Base-by-base conservation (phyloP, 2,329 filamentous ascomycete species). In the Xylaria sp. region DNA sequence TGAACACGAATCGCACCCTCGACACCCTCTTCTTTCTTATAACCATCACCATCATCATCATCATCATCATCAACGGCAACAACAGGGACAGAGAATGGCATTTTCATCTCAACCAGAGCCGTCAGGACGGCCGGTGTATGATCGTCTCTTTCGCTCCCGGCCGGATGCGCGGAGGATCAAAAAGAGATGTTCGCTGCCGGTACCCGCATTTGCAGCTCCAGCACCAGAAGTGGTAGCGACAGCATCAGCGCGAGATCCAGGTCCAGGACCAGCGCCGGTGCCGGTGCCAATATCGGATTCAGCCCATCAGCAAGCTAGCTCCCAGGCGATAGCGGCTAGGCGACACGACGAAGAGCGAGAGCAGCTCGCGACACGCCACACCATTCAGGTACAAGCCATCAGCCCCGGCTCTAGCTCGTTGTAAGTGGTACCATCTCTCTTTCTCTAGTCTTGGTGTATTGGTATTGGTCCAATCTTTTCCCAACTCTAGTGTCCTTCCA, bases 141-240 rank as follows among this genome's bases (percentile, higher is more conserved):
- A 54, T 14, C 67, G 59, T 25, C 61, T 72, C 38, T 72, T 72
- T 56, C 67, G 67, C 43, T 51, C 66, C 19, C 67, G 69, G 49
- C 66, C 69, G 19, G 63, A 62, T 23, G 53, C 60, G 46, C 68
- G 68, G 45, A 71, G 65, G 57, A 66, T 70, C 19, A 65, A 61
- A 38, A 71, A 72, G 54, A 69, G 68, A 49, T 66, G 55, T 51
- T 69, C 71, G 23, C 38, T 69, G 45, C 64, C 69, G 12, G 21
- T 14, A 38, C 43, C 43, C 9, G 49, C 37, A 31, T 28, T 43
- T 28, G 42, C 49, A 59, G 25, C 25, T 17, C 2, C 43, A 25
- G 15, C 12, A 9, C 12, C 33, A 33, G 21, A n/a, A n/a, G n/a
- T n/a, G n/a, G n/a, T n/a, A n/a, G n/a, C n/a, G n/a, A n/a, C n/a